A percentile compares a stretch with the other conserved stretches of the same genome.
phyloP scores from a whole-genome alignment of 2,329 filamentous ascomycete genomes.

The Nothophoma quercina region DNA sequence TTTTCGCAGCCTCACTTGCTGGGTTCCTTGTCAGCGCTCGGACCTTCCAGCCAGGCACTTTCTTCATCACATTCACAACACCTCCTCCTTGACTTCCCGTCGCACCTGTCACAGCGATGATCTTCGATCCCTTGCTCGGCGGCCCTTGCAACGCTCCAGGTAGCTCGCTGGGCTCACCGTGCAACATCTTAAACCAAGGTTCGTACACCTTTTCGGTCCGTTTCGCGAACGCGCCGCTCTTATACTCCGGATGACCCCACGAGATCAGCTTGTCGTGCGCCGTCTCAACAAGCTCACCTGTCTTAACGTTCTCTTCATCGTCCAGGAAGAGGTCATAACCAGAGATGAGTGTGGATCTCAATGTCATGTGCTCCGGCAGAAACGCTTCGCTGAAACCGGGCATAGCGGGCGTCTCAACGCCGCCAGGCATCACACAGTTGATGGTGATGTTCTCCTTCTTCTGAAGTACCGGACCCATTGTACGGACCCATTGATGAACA shows the following conservation, averaged over 20 bases:
- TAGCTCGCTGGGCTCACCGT: conserved; percentile 54
- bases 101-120: conserved; percentile 38
- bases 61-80: conserved; percentile 36
- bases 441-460: conserved; percentile 58
- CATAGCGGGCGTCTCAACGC: conserved; percentile 53
- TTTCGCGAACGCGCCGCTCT: background rate
- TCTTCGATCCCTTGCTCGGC: conserved; percentile 28
- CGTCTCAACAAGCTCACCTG: background rate
- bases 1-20: conserved; percentile 29
- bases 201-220: background rate
- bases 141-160: conserved; percentile 45
- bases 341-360: background rate
- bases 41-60: conserved; percentile 32
- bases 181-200: conserved; percentile 31
- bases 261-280: background rate
- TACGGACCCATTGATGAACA: conserved; percentile 41
- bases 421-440: conserved; percentile 59
- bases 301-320: background rate
- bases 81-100: conserved; percentile 40
- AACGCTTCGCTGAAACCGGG: conserved; percentile 46
- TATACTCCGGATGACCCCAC: background rate
- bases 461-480: conserved; percentile 22
- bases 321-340: conserved; percentile 2
- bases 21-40: conserved; percentile 32
- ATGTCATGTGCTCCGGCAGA: conserved; percentile 49